A percentile compares a stretch with the other conserved stretches of the same genome.
Conservation (phyloP, 1,139 yeast species). For the Blastobotrys persicus region DNA sequence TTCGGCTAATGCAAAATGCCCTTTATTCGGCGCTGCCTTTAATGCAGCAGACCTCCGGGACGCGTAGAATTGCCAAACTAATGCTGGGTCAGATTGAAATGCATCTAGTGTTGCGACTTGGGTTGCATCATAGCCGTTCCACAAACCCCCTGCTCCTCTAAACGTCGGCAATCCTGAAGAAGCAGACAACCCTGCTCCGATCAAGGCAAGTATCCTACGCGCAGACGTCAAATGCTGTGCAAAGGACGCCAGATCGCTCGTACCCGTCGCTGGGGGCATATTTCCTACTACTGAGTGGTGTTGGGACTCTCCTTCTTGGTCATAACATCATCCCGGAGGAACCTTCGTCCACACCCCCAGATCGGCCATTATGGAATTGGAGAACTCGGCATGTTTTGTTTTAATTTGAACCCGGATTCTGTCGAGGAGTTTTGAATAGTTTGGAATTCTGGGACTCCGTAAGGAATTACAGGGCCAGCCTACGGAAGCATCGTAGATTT, state of each 20-base stretch:
- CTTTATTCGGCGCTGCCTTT: constrained; percentile 65
- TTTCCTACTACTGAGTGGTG: too few species aligned
- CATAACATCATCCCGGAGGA: too few species aligned
- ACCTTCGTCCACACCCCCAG: too few species aligned
- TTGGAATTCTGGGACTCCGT: too few species aligned
- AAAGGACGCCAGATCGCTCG: constrained; percentile 46
- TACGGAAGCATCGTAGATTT: too few species aligned
- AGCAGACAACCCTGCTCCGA: constrained; percentile 83
- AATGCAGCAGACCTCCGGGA: constrained; percentile 65
- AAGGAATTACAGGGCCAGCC: too few species aligned
- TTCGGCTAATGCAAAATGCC: constrained; percentile 67
- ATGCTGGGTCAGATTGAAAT: constrained; percentile 73
- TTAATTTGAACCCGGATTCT: too few species aligned
- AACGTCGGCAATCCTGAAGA: constrained; percentile 75
- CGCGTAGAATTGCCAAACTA: constrained; percentile 87
- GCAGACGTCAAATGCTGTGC: constrained; percentile 54
- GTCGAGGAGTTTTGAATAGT: too few species aligned
- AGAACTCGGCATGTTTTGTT: too few species aligned
- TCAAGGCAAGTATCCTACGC: constrained; percentile 64
- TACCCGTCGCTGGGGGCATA: background rate
- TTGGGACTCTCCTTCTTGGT: background rate
- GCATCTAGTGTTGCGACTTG: constrained; percentile 93
- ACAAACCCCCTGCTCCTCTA: constrained; percentile 68
- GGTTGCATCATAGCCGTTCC: constrained; percentile 76
- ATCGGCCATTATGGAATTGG: too few species aligned